phyloP scores from a whole-genome alignment of 1,284 basidiomycete genomes.

The Boletus semigastroideus region DNA sequence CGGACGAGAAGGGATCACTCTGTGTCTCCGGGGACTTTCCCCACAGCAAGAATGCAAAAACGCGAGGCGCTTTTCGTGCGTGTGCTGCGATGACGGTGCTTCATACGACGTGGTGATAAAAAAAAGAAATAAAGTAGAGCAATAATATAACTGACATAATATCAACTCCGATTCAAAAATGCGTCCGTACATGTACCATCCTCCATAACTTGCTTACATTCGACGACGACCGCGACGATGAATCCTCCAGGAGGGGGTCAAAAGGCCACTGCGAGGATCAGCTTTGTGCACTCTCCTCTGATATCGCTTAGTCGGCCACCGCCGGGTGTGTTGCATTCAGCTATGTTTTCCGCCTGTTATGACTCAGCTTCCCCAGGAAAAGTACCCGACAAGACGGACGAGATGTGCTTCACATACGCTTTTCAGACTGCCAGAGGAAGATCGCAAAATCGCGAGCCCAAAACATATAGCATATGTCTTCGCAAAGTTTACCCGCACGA shows the following conservation, averaged over 20 bases:
- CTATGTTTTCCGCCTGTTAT: not conserved
- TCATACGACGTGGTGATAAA: constrained; percentile 51
- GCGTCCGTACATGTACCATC: not conserved
- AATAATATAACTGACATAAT: constrained; percentile 11
- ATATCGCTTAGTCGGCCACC: constrained; percentile 29
- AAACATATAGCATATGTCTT: constrained; percentile 66
- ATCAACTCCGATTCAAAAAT: constrained; percentile 26
- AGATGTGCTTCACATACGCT: constrained; percentile 74
- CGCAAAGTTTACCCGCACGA: constrained; percentile 74
- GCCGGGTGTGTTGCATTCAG: constrained; percentile 18
- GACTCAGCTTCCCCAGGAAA: constrained; percentile 39
- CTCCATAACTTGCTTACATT: not conserved
- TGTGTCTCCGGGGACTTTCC: constrained; percentile 91
- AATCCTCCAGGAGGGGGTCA: constrained; percentile 20
- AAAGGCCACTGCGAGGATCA: constrained; percentile 19
- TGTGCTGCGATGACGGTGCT: constrained; percentile 84
- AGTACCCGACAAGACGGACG: constrained; percentile 59
- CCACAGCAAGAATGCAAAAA: constrained; percentile 62
- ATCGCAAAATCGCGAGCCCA: constrained; percentile 52
- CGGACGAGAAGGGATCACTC: constrained; percentile 53
- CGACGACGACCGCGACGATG: constrained; percentile 11
- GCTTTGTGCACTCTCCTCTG: constrained; percentile 25
- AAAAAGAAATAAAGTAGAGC: not conserved
- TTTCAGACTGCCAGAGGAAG: constrained; percentile 64
- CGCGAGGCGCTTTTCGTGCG: constrained; percentile 56